These are phyloP conservation scores for Lentithecium fluviatile DNA, from an alignment of 495 filamentous ascomycete genomes.

Conservation along the genomic window DNA sequence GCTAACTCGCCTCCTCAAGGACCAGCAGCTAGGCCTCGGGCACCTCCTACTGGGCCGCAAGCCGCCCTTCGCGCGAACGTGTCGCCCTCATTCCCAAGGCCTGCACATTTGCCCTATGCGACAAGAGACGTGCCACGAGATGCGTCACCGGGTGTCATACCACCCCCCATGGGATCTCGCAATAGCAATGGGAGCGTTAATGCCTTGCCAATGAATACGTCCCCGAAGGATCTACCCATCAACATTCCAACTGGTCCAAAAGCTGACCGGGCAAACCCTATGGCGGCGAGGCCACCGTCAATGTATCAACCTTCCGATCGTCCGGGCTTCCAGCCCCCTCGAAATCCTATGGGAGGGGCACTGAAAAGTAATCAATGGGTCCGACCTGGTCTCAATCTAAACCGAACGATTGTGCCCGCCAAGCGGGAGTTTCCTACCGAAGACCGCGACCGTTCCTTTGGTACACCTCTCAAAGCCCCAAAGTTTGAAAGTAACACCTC, in stretches of 20 bases:
- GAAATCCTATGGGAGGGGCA: conserved; percentile 12
- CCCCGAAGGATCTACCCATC: conserved; percentile 37
- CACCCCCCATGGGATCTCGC: conserved; percentile 13
- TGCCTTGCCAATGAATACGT: conserved; percentile 36
- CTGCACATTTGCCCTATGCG: conserved; percentile 13
- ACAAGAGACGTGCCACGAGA: conserved; percentile 26
- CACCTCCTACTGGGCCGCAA: conserved; percentile 31
- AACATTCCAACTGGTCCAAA: conserved; percentile 46
- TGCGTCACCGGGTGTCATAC: conserved; percentile 27
- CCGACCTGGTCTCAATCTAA: conserved; percentile 33
- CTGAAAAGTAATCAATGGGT: conserved; percentile 41
- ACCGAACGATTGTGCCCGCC: conserved; percentile 15
- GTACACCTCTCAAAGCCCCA: conserved; percentile 27
- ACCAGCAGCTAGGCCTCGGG: conserved; percentile 15
- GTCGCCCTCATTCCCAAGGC: conserved; percentile 36
- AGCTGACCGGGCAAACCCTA: conserved; percentile 37
- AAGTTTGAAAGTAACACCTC: conserved; percentile 18
- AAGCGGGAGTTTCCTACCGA: conserved; percentile 31
- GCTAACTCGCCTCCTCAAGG: conserved; percentile 25
- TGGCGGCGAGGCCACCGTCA: conserved; percentile 22
- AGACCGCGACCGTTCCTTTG: conserved; percentile 30
- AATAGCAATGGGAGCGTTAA: conserved; percentile 23
- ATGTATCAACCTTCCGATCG: conserved; percentile 34
- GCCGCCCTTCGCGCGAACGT: conserved; percentile 27
- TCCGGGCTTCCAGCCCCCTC: conserved; percentile 29